A percentile compares a stretch with the other conserved stretches of the same genome.
These are phyloP conservation scores for Phytophthora citrophthora DNA, from an alignment of 352 stramenopile genomes.

Conservation along the genomic window DNA sequence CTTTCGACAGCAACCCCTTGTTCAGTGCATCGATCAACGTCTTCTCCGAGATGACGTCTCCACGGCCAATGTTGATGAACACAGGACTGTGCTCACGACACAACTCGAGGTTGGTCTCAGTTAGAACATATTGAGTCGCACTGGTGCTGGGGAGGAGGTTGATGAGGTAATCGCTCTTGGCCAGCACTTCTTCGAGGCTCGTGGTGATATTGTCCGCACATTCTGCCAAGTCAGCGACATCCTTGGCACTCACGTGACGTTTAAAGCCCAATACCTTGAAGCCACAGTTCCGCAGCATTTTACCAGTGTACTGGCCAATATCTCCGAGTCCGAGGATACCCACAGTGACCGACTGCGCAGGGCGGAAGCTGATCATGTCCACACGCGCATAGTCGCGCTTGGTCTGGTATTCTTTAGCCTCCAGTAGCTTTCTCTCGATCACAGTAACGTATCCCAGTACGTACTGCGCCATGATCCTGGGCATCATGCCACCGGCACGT, in stretches of 20 bases:
- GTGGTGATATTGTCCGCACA: slow-evolving; percentile 47
- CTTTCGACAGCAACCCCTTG: slow-evolving; percentile 56
- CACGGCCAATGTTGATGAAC: slow-evolving; percentile 89
- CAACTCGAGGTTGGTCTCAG: slow-evolving; percentile 45
- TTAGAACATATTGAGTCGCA: slow-evolving; percentile 70
- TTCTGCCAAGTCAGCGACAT: slow-evolving; percentile 22
- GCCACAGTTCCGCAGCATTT: slow-evolving; percentile 45
- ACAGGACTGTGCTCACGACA: slow-evolving; percentile 62
- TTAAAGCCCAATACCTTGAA: slow-evolving; percentile 70
- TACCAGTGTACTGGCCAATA: slow-evolving; percentile 56
- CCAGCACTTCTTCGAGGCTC: slow-evolving; percentile 55
- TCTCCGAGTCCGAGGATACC: slow-evolving; percentile 58
- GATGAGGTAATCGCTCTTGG: slow-evolving; percentile 78
- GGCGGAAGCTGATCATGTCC: slow-evolving; percentile 33
- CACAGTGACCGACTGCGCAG: slow-evolving; percentile 45
- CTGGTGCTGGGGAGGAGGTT: slow-evolving; percentile 84
- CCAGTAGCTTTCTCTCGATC: slow-evolving; percentile 44
- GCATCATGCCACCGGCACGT: slow-evolving; percentile 49
- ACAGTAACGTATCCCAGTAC: slow-evolving; percentile 49
- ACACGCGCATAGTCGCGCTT: slow-evolving; percentile 33
- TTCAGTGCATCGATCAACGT: slow-evolving; percentile 72
- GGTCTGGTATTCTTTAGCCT: slow-evolving; percentile 39
- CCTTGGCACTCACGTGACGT: slow-evolving; percentile 33
- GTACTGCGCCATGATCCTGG: slow-evolving; percentile 50
- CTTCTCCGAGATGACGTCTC: slow-evolving; percentile 76